Evolutionary conservation across 257 asterid species (phyloP), one percentile per base, ranked within the genome.

Genomic region (Nicotiana paniculata): DNA sequence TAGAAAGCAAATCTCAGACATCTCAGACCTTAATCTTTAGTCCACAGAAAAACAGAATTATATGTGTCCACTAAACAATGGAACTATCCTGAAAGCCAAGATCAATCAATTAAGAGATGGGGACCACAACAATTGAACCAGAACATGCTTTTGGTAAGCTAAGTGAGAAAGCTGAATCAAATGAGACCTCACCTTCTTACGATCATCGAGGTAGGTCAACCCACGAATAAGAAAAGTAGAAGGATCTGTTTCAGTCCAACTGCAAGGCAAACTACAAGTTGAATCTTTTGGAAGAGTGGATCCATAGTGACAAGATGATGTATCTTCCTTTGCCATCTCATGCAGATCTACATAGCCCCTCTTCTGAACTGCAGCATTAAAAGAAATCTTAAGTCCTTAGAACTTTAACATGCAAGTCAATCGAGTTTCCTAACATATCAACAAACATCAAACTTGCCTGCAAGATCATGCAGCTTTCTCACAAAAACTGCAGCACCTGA

Each of bases 401-500:
- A 65, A 81, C 48, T 64, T 63, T 58, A 67, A 39, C 28, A 15
- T 15, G 79, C 16, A 53, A 85, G 61, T 75, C 39, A 67, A 21
- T 53, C 46, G 37, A 74, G 85, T 65, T 79, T 46, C 69, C 66
- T 18, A 69, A 66, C 10, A 6, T 18, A 67, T 75, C 81, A 61
- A 8, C 80, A 75, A 75, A 28, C 26, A 58, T 55, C 24, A 85
- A 77, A 80, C 87, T 84, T 85, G 93, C 98, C 97, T 48, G 99
- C 97, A 86, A 96, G 98, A 89, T 93, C 99, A 75, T 94, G 99
- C 89, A 93, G 82, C 69, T 85, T 94, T 84, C 90, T 96, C 85
- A 94, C 97, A 85, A 96, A 94, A 61, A 89, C 95, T 80, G 99
- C 97, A 90, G 99, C 98, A 86, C 90, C 86, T 58, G 99, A 96